Evolutionary conservation across 495 filamentous ascomycete species (phyloP).

Genomic region (Bacidia gigantensis): DNA sequence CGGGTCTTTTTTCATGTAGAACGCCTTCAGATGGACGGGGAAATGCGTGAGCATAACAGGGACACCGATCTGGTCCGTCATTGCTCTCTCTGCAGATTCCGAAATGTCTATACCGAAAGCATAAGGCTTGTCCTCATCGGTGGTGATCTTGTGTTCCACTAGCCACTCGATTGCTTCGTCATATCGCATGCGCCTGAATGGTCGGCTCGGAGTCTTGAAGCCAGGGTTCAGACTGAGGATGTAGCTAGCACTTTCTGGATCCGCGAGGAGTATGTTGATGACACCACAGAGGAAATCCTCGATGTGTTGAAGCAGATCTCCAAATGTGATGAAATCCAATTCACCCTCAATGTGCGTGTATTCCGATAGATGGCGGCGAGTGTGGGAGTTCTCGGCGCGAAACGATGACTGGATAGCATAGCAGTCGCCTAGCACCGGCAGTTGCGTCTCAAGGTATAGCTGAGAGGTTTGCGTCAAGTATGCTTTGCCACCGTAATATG

Average conservation of each 20-base stretch:
- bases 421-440: conserved; percentile 78
- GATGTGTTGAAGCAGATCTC: conserved; percentile 76
- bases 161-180: conserved; percentile 88
- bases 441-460: conserved; percentile 87
- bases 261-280: conserved; percentile 55
- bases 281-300: conserved; percentile 80
- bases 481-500: conserved; percentile 85
- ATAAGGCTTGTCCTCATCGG: conserved; percentile 81
- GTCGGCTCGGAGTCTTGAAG: conserved; percentile 68
- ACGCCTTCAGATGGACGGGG: conserved; percentile 91
- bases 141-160: conserved; percentile 67
- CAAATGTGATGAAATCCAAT: conserved; percentile 86
- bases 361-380: conserved; percentile 82
- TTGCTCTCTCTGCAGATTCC: conserved; percentile 84
- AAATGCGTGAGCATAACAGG: conserved; percentile 97
- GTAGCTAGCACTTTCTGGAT: conserved; percentile 53
- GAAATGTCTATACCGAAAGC: conserved; percentile 92
- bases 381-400: conserved; percentile 89
- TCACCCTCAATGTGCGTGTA: conserved; percentile 96
- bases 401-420: conserved; percentile 97
- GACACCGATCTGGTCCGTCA: conserved; percentile 87
- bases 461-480: conserved; percentile 96
- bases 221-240: conserved; percentile 73
- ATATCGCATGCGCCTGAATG: conserved; percentile 91
- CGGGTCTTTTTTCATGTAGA: conserved; percentile 92